Base-by-base conservation (phyloP, 2,329 filamentous ascomycete species). In the Cercospora brassicicola region DNA sequence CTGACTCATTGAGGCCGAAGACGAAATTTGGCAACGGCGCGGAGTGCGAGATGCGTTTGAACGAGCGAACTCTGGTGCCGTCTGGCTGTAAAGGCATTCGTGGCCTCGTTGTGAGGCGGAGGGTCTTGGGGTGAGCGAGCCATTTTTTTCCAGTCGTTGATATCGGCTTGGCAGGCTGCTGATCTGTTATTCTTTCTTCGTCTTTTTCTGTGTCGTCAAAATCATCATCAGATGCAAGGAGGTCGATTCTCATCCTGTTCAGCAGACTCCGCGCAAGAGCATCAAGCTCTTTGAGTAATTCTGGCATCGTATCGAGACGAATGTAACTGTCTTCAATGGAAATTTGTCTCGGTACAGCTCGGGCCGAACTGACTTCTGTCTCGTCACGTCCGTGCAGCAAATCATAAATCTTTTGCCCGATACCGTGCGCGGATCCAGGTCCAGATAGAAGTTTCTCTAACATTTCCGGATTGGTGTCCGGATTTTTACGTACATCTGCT, bases 301-400 rank as follows among this genome's bases (percentile, higher is more conserved):
- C 85, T 0, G 87, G 79, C 62, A 90, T 77, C 0, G 84, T 88
- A 72, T 90, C 87, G 1, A 97, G 82, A 0, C 89, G 88, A 26
- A 87, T 85, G 78, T 96, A 98, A 15, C 93, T 95, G 79, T 98
- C 94, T 77, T 98, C 94, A 71, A 98, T 95, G 78, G 92, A 95
- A 77, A 98, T 96, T 79, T 97, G 94, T 1, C 88, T 89, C 0
- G 94, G 94, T 1, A 96, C 80, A 55, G 89, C 86, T 72, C 87
- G 87, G 1, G 89, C 90, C 70, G 89, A 84, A 60, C 89, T 88
- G 18, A 98, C 93, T 67, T 92, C 89, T 0, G 86, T 84, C 62
- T 88, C 81, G 77, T 98, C 94, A 30, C 93, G 84, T 5, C 94
- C 94, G 77, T 97, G 90, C 2, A 98, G 81, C 6, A 97, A 82